These are phyloP conservation scores for Teunomyces aglyptinius DNA, from an alignment of 805 yeast genomes.

Conservation along the genomic window DNA sequence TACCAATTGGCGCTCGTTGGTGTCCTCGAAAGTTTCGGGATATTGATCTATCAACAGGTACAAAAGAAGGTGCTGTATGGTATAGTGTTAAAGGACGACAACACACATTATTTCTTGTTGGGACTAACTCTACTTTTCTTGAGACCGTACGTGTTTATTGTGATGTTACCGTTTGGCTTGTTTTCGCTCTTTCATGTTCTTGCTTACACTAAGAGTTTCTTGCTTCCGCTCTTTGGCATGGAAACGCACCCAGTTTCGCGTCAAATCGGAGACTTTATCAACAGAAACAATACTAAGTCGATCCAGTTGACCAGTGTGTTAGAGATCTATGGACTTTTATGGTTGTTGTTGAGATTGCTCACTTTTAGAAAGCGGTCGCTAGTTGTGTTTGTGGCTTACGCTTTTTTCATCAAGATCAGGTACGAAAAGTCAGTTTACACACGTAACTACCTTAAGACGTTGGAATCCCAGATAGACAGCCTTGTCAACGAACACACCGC, in stretches of 20 bases:
- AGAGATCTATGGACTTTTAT: constrained; percentile 43
- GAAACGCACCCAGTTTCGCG: constrained; percentile 26
- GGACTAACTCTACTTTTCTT: constrained; percentile 48
- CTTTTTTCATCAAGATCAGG: constrained; percentile 70
- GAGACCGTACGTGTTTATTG: constrained; percentile 57
- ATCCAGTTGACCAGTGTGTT: constrained; percentile 39
- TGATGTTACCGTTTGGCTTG: constrained; percentile 70
- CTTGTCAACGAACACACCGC: constrained; percentile 23
- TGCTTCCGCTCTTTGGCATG: constrained; percentile 62
- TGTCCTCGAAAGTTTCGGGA: constrained; percentile 69
- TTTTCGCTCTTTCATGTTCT: constrained; percentile 82
- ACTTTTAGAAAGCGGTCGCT: constrained; percentile 64
- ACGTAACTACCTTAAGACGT: constrained; percentile 61
- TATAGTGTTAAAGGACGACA: constrained; percentile 49
- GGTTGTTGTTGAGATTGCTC: constrained; percentile 50
- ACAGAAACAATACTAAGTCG: constrained; percentile 35
- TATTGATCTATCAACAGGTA: constrained; percentile 61
- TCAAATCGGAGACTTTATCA: constrained; percentile 40
- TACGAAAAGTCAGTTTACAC: constrained; percentile 74
- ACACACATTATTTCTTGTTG: constrained; percentile 66
- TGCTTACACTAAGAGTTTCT: constrained; percentile 60
- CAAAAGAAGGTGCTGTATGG: constrained; percentile 28
- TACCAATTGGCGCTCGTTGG: constrained; percentile 63
- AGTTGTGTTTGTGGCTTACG: constrained; percentile 52
- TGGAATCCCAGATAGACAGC: constrained; percentile 55